Percentiles rank a stretch among this genome's conserved stretches.
These are phyloP conservation scores for Phytophthora nicotianae DNA, from an alignment of 352 stramenopile genomes.

Conservation along the genomic window DNA sequence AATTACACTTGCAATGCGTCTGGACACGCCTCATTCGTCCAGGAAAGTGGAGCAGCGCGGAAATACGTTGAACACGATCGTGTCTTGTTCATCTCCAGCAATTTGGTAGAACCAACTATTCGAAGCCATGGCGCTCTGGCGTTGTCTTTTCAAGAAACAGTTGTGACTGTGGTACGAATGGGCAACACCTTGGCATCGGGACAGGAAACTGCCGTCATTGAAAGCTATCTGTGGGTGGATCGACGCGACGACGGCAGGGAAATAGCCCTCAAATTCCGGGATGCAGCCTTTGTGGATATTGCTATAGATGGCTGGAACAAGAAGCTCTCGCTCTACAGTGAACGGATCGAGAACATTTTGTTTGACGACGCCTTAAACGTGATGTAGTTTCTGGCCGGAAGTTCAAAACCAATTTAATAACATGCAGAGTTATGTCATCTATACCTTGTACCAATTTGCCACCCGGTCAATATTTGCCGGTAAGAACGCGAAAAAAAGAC, in stretches of 20 bases:
- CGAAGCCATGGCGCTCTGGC: constrained; percentile 14
- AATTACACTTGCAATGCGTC: constrained; percentile 15
- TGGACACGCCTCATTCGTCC: constrained; percentile 9
- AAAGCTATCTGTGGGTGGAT: constrained; percentile 15
- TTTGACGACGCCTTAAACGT: constrained; percentile 17
- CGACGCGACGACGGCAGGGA: constrained; percentile 23
- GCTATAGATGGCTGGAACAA: constrained; percentile 17
- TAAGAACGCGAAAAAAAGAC: too few relatives aligned
- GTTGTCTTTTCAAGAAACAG: constrained; percentile 22
- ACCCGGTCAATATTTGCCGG: too few relatives aligned
- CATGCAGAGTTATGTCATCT: too few relatives aligned
- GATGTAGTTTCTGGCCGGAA: not conserved
- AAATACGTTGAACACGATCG: constrained; percentile 22
- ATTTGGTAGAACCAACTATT: constrained; percentile 6
- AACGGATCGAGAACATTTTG: constrained; percentile 29
- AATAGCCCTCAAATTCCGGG: constrained; percentile 6
- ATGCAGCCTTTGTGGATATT: constrained; percentile 5
- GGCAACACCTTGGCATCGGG: constrained; percentile 9
- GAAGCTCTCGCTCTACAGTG: constrained; percentile 12
- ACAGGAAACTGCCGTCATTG: constrained; percentile 15
- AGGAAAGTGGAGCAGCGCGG: constrained; percentile 11
- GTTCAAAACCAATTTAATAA: too few relatives aligned
- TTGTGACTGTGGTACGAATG: constrained; percentile 14
- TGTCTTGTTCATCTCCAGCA: constrained; percentile 14
- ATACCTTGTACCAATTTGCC: too few relatives aligned